phyloP scores from a whole-genome alignment of 2,329 filamentous ascomycete species.

The Talaromyces sp. region DNA sequence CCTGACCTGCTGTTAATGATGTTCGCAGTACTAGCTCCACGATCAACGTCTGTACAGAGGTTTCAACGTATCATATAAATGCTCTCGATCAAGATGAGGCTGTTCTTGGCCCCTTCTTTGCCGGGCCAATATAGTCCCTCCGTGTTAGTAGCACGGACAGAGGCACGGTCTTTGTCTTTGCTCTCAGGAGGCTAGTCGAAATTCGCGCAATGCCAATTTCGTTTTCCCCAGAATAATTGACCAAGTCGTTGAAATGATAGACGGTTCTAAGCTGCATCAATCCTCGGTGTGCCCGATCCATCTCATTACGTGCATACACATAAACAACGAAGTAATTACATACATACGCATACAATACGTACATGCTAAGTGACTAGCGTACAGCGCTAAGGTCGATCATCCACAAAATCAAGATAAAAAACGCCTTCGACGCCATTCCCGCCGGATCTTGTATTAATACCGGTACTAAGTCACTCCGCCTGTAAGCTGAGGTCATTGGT shows the following conservation, averaged over 20 bases:
- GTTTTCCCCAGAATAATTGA: neutral
- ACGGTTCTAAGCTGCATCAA: neutral
- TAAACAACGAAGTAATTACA: neutral
- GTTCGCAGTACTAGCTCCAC: neutral
- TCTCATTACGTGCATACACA: neutral
- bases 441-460: neutral
- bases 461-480: neutral
- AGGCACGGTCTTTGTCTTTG: neutral
- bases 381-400: slow-evolving; percentile 2
- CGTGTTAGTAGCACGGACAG: neutral
- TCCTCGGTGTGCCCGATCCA: neutral
- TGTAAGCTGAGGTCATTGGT: neutral
- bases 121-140: neutral
- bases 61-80: neutral
- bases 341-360: neutral
- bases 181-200: neutral
- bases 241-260: neutral
- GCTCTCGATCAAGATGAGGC: neutral
- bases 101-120: neutral
- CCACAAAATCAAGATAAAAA: slow-evolving; percentile 3
- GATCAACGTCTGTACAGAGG: no score
- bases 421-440: slow-evolving; percentile 12
- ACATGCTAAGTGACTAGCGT: neutral
- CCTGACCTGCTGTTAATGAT: neutral
- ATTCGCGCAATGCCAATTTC: neutral